Evolutionary conservation across 495 filamentous ascomycete species (phyloP), one percentile per base, ranked within the genome.

Genomic region (Penicillium bialowiezense): DNA sequence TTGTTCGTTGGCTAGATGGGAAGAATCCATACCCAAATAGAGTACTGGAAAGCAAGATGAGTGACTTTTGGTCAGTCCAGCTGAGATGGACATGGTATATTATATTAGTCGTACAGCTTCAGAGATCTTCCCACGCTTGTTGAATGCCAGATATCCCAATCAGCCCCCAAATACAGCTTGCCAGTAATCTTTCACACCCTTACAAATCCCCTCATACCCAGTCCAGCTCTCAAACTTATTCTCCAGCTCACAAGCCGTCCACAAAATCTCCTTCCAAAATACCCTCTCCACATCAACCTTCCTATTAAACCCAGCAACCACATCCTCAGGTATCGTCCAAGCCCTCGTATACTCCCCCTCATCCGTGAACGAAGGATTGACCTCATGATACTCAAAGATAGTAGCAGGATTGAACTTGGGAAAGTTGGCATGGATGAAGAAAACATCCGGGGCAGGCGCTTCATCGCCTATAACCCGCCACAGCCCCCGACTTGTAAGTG

Each of bases 251-350:
- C 76, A 80, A 31, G 69, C 75, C 0, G 73, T 67, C 63, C 70
- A 69, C 14, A 66, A 58, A 24, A 78, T 70, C 42, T 74, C 74
- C 23, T 64, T 49, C 79, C 79, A 83, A 59, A 79, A 62, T 5
- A 52, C 48, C 48, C 56, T 74, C 58, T 83, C 79, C 2, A 79
- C 62, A 52, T 82, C 77, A 9, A 57, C 48, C 29, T 41, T 50
- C 6, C 33, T 23, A 14, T 70, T 74, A 15, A 71, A 70, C 9
- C 40, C 36, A 17, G 53, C 52, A 10, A 76, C 52, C 8, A 73
- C 54, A 10, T 74, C 61, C 9, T 73, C 61, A 0, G 66, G 65
- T 12, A 64, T 58, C 10, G 72, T 76, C 69, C 73, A 78, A 19
- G 73, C 68, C 9, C 73, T 67, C 20, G 65, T 69, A 36, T 65